A percentile compares a stretch with the other conserved stretches of the same genome.
Conservation (phyloP, 1,284 basidiomycete species). For the Somion occarium region DNA sequence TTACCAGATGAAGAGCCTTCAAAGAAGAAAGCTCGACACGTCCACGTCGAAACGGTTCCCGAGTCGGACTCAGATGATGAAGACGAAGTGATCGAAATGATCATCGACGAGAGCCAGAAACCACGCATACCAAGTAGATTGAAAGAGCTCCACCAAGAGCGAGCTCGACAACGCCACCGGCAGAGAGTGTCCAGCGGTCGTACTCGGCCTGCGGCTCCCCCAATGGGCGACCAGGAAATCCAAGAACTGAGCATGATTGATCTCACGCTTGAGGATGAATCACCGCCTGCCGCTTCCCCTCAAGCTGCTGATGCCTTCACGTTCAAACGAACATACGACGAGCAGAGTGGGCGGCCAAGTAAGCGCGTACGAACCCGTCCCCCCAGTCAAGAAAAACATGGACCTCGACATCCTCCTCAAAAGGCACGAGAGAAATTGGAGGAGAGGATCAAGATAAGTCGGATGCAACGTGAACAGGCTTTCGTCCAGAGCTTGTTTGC, state of each 20-base stretch:
- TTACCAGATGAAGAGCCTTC: too few species aligned
- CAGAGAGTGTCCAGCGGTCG: not conserved
- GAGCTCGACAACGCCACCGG: not conserved
- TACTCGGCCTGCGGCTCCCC: not conserved
- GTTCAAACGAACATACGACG: conserved; percentile 2
- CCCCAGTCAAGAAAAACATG: not conserved
- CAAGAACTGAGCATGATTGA: conserved; percentile 14
- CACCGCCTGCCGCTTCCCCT: not conserved
- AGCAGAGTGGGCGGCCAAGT: not conserved
- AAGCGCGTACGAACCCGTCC: not conserved
- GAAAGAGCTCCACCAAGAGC: not conserved
- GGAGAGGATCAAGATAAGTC: not conserved
- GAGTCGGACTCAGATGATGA: conserved; percentile 35
- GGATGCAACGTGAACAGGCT: not conserved
- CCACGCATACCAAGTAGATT: not conserved
- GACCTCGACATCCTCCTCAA: not conserved
- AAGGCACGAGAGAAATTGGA: not conserved
- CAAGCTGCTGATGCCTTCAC: not conserved
- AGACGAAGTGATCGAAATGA: conserved; percentile 50
- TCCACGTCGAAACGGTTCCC: not conserved
- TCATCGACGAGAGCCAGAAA: conserved; percentile 29
- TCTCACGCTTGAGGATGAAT: conserved; percentile 9
- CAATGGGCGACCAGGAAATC: not conserved
- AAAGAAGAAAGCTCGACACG: not conserved
- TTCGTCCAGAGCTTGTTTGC: not conserved